phyloP scores from a whole-genome alignment of 1,284 basidiomycete genomes.

The Microbotryum intermedium region DNA sequence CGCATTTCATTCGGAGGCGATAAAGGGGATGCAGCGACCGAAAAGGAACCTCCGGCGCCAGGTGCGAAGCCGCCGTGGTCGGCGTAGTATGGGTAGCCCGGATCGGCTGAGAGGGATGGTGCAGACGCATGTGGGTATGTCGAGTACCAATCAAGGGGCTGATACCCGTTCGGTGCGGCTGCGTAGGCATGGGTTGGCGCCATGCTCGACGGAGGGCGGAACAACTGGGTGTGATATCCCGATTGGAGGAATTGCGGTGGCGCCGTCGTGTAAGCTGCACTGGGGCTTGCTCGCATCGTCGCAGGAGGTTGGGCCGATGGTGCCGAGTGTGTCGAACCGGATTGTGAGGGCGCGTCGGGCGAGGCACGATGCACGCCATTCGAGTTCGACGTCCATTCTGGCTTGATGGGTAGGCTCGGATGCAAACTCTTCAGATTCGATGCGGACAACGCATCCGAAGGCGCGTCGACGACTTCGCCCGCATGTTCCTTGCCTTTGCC shows the following conservation, averaged over 20 bases:
- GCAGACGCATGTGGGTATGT: not conserved
- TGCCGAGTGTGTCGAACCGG: not conserved
- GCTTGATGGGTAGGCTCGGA: slow-evolving; percentile 25
- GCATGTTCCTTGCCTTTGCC: not conserved
- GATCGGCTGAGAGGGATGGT: not conserved
- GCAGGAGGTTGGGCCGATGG: not conserved
- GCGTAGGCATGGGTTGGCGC: too few species aligned
- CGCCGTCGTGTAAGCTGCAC: not conserved
- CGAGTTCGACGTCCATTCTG: slow-evolving; percentile 7
- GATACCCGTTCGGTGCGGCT: not conserved
- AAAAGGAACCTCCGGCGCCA: not conserved
- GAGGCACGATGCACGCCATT: too few species aligned
- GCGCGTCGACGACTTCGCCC: not conserved
- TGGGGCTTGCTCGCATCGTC: not conserved
- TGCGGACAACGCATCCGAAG: not conserved
- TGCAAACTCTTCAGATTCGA: not conserved
- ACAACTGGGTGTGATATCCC: not conserved
- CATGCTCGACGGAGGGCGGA: not conserved
- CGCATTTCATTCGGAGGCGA: slow-evolving; percentile 8
- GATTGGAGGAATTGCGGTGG: not conserved
- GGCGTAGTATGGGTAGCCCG: not conserved
- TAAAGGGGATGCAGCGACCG: not conserved
- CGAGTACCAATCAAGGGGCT: not conserved
- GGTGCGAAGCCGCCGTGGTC: not conserved
- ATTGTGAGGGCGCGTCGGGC: not conserved